phyloP scores from a whole-genome alignment of 495 filamentous ascomycete species.

The Schizothecium vesticola region DNA sequence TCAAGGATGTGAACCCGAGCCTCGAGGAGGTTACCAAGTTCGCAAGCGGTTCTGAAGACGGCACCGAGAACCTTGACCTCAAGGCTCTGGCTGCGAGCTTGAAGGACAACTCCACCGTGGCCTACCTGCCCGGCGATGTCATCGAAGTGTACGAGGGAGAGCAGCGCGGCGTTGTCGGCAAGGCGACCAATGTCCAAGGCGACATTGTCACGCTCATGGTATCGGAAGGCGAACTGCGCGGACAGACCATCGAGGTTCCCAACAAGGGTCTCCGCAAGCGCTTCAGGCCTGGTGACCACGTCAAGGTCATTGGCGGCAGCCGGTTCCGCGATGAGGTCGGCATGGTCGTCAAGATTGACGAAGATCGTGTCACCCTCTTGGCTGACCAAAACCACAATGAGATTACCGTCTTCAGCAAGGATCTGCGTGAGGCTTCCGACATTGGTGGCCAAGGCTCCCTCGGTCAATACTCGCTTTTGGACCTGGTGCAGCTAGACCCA shows the following conservation, averaged over 20 bases:
- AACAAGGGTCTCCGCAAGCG: conserved; percentile 88
- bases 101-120: conserved; percentile 70
- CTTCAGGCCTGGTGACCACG: conserved; percentile 92
- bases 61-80: conserved; percentile 88
- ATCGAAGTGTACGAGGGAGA: conserved; percentile 96
- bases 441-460: conserved; percentile 73
- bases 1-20: conserved; percentile 85
- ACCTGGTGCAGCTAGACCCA: conserved; percentile 90
- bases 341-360: conserved; percentile 89
- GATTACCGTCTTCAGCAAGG: conserved; percentile 97
- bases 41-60: conserved; percentile 80
- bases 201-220: conserved; percentile 90
- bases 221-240: conserved; percentile 73
- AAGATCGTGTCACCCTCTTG: conserved; percentile 85
- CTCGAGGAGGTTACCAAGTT: conserved; percentile 95
- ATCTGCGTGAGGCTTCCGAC: conserved; percentile 86
- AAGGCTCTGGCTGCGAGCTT: conserved; percentile 80
- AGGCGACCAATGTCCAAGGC: conserved; percentile 75
- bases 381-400: conserved; percentile 88
- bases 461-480: conserved; percentile 83
- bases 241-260: conserved; percentile 86
- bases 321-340: conserved; percentile 89
- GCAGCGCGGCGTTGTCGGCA: conserved; percentile 84
- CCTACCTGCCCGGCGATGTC: conserved; percentile 84
- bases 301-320: conserved; percentile 96